Evolutionary conservation across 2,329 filamentous ascomycete genomes (phyloP), one percentile per base, ranked within the genome.

Genomic region (Cercospora zeae-maydis): DNA sequence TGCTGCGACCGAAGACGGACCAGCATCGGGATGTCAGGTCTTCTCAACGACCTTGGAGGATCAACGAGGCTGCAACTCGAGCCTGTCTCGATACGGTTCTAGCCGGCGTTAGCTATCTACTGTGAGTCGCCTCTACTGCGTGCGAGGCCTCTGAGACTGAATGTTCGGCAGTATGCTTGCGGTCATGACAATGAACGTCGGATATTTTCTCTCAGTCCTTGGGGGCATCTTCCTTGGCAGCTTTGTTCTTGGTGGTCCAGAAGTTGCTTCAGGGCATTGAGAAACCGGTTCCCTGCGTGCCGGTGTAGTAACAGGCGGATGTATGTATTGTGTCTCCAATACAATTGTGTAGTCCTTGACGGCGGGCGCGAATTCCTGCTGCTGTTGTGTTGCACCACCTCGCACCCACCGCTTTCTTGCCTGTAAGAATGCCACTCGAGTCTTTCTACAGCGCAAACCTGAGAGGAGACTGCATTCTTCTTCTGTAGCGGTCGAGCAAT

Each of bases 121-220:
- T 96, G 92, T 95, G 79, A 82, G 90, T 86, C 9, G 14, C 13
- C 19, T 27, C 27, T 56, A 4, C 16, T n/a, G n/a, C 16, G 14
- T 6, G 11, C 4, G 42, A 49, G 14, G 21, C 19, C 16, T 10
- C 10, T 6, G 30, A 49, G 36, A 42, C 19, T 47, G 1, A 24
- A 9, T 14, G 0, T 34, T 14, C 27, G 8, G 13, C 69, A 96
- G 92, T 57, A 96, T 96, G 92, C 78, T 96, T 77, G 90, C 89
- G 10, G 88, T 95, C 71, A 96, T 93, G 91, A 92, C 90, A 1
- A 87, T 90, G 82, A 93, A 93, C 70, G 83, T 93, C 11, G 91
- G 90, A 11, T 93, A 93, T 74, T 92, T 93, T 74, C 76, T 91
- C 62, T 91, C 89, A 0, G 83, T 93, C 13, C 81, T 95, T 9